A percentile compares a stretch with the other conserved stretches of the same genome.
These are phyloP conservation scores for Ettlia oleoabundans DNA, from an alignment of 139 green algal genomes.

Conservation along the genomic window DNA sequence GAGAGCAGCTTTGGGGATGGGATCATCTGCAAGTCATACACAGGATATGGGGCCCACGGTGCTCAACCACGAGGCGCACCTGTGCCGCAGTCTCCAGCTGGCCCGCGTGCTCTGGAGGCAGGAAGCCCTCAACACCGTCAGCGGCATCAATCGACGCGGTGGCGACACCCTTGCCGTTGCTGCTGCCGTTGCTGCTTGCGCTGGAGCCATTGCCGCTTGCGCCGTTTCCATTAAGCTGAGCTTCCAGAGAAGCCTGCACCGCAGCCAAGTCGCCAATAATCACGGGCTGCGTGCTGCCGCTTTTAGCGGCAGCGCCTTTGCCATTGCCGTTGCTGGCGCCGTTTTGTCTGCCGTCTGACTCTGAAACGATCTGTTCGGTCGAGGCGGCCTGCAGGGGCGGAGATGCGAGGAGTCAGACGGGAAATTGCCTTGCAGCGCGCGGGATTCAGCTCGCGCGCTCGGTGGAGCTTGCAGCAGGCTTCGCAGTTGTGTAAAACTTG, in stretches of 20 bases:
- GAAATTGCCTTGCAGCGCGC: neutral
- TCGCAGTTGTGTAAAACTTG: no score
- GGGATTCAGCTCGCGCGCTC: no score
- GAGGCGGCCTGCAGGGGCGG: slow-evolving; percentile 46
- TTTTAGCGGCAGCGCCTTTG: slow-evolving; percentile 35
- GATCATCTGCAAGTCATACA: no score
- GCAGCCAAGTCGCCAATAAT: slow-evolving; percentile 32
- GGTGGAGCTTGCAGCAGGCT: no score
- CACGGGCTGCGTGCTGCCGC: neutral
- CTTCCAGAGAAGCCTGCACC: slow-evolving; percentile 21
- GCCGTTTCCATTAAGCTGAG: neutral
- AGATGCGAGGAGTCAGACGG: neutral
- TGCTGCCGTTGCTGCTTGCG: slow-evolving; percentile 2
- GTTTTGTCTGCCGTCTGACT: slow-evolving; percentile 40
- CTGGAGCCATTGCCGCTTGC: slow-evolving; percentile 47
- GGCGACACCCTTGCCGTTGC: neutral
- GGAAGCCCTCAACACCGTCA: slow-evolving; percentile 57
- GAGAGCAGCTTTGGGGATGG: no score
- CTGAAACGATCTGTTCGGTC: slow-evolving; percentile 51
- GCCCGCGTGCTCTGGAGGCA: slow-evolving; percentile 59
- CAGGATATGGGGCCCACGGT: no score
- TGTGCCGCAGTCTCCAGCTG: slow-evolving; percentile 70
- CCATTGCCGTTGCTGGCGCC: slow-evolving; percentile 36
- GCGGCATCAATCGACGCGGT: slow-evolving; percentile 33
- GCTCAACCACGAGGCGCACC: no score